Evolutionary conservation across 148 eudicot species (phyloP), one percentile per base, ranked within the genome.

Genomic region (Silene uniflora): DNA sequence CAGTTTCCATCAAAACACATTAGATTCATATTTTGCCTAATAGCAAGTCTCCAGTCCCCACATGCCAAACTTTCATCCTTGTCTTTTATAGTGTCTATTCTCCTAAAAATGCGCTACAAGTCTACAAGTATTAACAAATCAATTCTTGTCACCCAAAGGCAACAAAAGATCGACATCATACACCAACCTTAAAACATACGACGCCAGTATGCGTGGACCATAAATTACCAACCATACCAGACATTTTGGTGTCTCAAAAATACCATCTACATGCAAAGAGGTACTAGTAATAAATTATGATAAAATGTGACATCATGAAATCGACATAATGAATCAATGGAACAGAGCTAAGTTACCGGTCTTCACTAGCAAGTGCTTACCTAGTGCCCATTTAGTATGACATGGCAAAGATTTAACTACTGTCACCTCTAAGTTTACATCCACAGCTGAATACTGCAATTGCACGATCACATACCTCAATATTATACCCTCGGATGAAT

Each of bases 261-360:
- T n/a, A 46, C 8, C 2, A 69, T 22, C 32, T 44, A 21, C 54
- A 21, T 19, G 46, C 55, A 22, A 69, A 69, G 13, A 47, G 32
- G 52, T 12, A 11, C 22, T 7, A 12, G 17, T 13, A 12, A 21
- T 22, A 61, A 7, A 61, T 49, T 13, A 52, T 16, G 17, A 61
- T 61, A 24, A 7, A 22, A 68, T 42, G 72, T 47, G 58, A 69
- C 59, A 69, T 47, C 55, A 16, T 69, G 27, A 47, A 69, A 69
- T 18, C 27, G 11, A 25, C 32, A 47, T 22, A 69, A 47, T 47
- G 56, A 69, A 69, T 69, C 56, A 69, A 47, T 46, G 72, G 49
- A 46, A 16, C 25, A 69, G 72, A 69, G 23, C 69, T 6, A 5
- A 17, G 12, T 18, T 18, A 32, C 44, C 24, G 23, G 52, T 67